phyloP scores from a whole-genome alignment of 352 stramenopile species.

The Phytopythium helicoides region DNA sequence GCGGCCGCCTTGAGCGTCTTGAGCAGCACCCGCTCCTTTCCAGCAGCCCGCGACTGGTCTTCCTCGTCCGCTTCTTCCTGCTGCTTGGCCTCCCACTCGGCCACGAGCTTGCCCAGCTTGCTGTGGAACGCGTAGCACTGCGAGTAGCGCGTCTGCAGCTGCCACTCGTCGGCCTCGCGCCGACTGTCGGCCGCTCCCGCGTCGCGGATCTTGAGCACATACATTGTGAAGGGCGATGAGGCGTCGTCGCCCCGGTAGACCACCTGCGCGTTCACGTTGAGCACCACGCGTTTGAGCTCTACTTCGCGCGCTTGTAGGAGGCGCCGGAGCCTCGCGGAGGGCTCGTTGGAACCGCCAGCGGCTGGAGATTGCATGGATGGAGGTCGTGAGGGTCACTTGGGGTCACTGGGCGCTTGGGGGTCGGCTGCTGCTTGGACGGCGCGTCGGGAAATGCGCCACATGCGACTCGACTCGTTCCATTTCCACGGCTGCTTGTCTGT shows the following conservation, averaged over 20 bases:
- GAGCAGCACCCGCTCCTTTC: constrained; percentile 2
- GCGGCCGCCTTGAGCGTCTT: constrained; percentile 10
- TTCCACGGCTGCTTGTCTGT: too few relatives aligned
- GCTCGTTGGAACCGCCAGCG: neutral
- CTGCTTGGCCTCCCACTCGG: constrained; percentile 13
- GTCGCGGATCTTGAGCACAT: constrained; percentile 21
- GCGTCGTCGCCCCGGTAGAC: constrained; percentile 21
- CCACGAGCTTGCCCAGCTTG: constrained; percentile 10
- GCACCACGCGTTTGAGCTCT: constrained; percentile 14
- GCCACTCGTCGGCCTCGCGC: constrained; percentile 18
- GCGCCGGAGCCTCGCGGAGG: constrained; percentile 5
- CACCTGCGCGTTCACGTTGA: constrained; percentile 14
- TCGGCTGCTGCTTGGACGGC: neutral
- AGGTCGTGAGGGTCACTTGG: neutral
- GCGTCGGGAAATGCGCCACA: too few relatives aligned
- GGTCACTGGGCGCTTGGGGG: neutral
- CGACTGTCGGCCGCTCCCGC: neutral
- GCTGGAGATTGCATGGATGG: neutral
- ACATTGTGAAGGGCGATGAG: constrained; percentile 24
- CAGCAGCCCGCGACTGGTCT: neutral
- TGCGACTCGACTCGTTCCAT: too few relatives aligned
- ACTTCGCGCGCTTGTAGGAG: constrained; percentile 17
- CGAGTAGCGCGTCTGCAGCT: constrained; percentile 23
- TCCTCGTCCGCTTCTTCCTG: constrained; percentile 15
- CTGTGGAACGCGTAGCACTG: constrained; percentile 18